Evolutionary conservation across 192 early-diverging fungal genomes (phyloP), one percentile per base, ranked within the genome.

Genomic region (Coemansia umbellata): DNA sequence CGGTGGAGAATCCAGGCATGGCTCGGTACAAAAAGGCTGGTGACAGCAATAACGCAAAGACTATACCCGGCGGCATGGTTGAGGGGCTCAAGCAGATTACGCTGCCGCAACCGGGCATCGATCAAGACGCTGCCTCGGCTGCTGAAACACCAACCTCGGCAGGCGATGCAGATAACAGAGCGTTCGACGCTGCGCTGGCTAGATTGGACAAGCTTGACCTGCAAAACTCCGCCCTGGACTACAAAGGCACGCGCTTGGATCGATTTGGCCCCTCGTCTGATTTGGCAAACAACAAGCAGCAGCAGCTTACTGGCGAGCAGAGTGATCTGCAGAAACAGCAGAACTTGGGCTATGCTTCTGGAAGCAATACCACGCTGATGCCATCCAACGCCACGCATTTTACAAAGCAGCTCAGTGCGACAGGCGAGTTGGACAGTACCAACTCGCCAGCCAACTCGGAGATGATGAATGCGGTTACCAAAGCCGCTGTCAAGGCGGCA

Each of bases 141-240:
- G 43, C 23, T 14, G 43, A 52, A 10, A 47, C 39, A 15, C 52
- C 47, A 1, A 50, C 50, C 14, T 44, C 53, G 30, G 47, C 55
- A 23, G 44, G 50, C 22, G 57, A 66, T 19, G 60, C 56, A 1
- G 72, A 60, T 26, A 63, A 58, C 44, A 58, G 45, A 52, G 72
- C 67, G 31, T 75, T 75, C 57, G 72, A 75, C 19, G 60, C 66
- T 22, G 72, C 72, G 15, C 56, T 75, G 36, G 61, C 31, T 9
- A 58, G 59, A 27, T 50, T 75, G 33, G 72, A 75, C 60, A 53
- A 44, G 41, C 52, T 74, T 4, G 64, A 74, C 24, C 28, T 74
- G 31, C 55, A 50, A 37, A 50, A 57, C 37, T 45, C 47, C 7
- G 41, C 7, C 4, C 26, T 37, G 3, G 60, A 59, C n/a, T 36